Evolutionary conservation across 148 eudicot species (phyloP).

Genomic region (Amaranthus palmeri): DNA sequence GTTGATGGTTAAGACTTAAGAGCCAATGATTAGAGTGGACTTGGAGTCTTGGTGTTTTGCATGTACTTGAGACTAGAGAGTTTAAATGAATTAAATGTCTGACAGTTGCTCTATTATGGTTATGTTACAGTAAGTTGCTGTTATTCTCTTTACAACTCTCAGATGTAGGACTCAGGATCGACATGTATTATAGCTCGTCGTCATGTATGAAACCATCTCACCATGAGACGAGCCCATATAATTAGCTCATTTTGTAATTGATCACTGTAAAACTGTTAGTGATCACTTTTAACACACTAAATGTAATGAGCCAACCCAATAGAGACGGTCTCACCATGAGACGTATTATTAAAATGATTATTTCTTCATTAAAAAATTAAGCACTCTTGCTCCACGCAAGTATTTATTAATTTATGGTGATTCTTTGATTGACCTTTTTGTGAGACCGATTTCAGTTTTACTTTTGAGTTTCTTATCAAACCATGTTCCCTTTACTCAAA

Average conservation of each 20-base stretch:
- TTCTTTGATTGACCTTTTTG: neutral
- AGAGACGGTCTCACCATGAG: no score
- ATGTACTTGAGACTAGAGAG: neutral
- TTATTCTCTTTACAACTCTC: neutral
- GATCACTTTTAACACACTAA: no score
- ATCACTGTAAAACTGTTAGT: no score
- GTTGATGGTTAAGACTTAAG: no score
- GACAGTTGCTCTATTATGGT: no score
- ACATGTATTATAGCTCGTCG: no score
- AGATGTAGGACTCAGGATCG: neutral
- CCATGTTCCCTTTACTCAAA: neutral
- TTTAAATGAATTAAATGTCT: neutral
- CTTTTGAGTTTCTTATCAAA: neutral
- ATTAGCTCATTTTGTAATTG: no score
- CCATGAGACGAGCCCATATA: no score
- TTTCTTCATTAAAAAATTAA: neutral
- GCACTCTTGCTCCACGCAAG: neutral
- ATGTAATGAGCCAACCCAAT: no score
- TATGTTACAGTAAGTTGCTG: neutral
- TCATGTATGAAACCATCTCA: no score
- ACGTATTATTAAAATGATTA: neutral
- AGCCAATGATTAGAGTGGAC: neutral
- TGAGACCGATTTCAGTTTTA: slow-evolving; percentile 2
- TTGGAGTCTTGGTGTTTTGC: neutral
- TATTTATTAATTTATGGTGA: neutral